These are phyloP conservation scores for Trypanosoma caninum DNA, from an alignment of 208 protist genomes.

Conservation along the genomic window DNA sequence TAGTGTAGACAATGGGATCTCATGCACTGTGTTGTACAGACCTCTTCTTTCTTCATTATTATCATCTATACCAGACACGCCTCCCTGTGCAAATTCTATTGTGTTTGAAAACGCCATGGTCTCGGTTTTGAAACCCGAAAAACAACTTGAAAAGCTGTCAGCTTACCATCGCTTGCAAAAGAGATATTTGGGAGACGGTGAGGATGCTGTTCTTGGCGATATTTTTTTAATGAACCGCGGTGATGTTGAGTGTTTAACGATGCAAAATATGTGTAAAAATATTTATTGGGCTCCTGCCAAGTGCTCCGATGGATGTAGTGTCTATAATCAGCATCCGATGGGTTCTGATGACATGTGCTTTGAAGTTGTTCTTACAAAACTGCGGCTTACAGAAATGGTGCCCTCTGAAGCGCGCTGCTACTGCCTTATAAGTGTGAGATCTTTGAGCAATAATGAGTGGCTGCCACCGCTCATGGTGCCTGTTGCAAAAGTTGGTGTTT, in stretches of 20 bases:
- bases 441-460: constrained; percentile 45
- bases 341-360: constrained; percentile 4
- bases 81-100: constrained; percentile 3
- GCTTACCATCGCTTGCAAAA: constrained; percentile 1
- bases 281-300: constrained; percentile 3
- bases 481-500: constrained; percentile 28
- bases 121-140: constrained; percentile 2
- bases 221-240: neutral
- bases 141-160: constrained; percentile 3
- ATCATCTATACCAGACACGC: neutral
- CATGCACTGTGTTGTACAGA: constrained; percentile 3
- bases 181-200: constrained; percentile 2
- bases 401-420: constrained; percentile 47
- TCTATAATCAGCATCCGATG: constrained; percentile 1
- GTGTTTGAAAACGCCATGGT: constrained; percentile 14
- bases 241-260: neutral
- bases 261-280: neutral
- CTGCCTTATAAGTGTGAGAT: constrained; percentile 63
- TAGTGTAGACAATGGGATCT: neutral
- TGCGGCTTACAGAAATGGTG: constrained; percentile 34
- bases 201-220: constrained; percentile 9
- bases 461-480: constrained; percentile 55
- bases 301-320: neutral
- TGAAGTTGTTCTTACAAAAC: constrained; percentile 44
- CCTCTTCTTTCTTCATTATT: constrained; percentile 10